phyloP scores from a whole-genome alignment of 768 basidiomycete species.

The Collybia mongolica region DNA sequence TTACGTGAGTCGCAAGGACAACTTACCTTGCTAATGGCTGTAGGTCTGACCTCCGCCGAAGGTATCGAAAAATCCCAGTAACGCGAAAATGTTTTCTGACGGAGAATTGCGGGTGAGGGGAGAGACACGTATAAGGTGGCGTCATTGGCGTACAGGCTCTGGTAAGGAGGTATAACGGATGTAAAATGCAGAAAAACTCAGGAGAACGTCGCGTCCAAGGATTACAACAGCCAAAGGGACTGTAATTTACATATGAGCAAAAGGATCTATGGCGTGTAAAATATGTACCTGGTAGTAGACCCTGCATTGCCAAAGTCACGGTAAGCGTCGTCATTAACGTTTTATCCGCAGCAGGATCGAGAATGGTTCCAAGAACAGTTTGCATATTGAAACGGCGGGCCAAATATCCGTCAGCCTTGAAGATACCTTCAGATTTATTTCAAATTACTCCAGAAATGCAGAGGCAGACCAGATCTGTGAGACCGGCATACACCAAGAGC shows the following conservation, averaged over 20 bases:
- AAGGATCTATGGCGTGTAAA: neutral
- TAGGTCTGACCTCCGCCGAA: slow-evolving; percentile 92
- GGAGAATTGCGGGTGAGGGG: neutral
- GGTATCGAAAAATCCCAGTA: slow-evolving; percentile 98
- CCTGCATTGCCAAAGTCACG: slow-evolving; percentile 79
- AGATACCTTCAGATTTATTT: slow-evolving; percentile 10
- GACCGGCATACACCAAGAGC: slow-evolving; percentile 86
- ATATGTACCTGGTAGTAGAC: slow-evolving; percentile 75
- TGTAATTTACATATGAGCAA: slow-evolving; percentile 25
- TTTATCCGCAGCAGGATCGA: slow-evolving; percentile 98
- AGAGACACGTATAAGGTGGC: slow-evolving; percentile 2
- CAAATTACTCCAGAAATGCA: slow-evolving; percentile 7
- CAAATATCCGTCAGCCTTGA: slow-evolving; percentile 86
- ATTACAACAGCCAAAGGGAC: slow-evolving; percentile 86
- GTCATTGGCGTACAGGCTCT: slow-evolving; percentile 60
- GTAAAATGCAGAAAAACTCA: slow-evolving; percentile 88
- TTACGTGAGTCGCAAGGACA: neutral
- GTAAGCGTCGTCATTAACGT: slow-evolving; percentile 92
- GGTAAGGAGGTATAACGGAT: slow-evolving; percentile 91
- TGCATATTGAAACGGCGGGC: slow-evolving; percentile 86
- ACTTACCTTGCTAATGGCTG: slow-evolving; percentile 85
- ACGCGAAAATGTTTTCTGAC: slow-evolving; percentile 85
- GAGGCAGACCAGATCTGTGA: slow-evolving; percentile 81
- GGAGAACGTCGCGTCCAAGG: slow-evolving; percentile 83
- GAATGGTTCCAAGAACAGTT: slow-evolving; percentile 90